Conservation (phyloP, 495 filamentous ascomycete species). For the Sporormia fimetaria region DNA sequence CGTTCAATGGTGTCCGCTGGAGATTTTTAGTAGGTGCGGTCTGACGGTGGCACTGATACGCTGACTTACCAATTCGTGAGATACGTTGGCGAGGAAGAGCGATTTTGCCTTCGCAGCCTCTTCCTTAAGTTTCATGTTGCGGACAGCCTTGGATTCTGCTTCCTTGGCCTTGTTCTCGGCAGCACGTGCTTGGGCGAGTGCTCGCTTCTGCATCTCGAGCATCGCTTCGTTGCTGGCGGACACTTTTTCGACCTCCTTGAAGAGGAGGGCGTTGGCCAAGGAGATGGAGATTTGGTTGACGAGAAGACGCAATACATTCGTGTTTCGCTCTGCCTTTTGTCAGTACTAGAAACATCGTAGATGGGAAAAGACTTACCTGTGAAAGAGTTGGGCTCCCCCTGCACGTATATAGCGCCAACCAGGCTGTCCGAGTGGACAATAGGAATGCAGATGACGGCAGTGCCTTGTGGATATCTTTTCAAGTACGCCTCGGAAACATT, state of each 20-base stretch:
- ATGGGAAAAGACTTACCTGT: too few relatives aligned
- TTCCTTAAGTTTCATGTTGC: constrained; percentile 79
- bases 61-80: constrained; percentile 67
- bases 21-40: too few relatives aligned
- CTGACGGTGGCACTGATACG: too few relatives aligned
- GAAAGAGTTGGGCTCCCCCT: constrained; percentile 45
- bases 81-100: constrained; percentile 88
- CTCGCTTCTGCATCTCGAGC: constrained; percentile 75
- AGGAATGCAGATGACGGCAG: constrained; percentile 73
- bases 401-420: constrained; percentile 74
- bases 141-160: constrained; percentile 71
- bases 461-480: constrained; percentile 54
- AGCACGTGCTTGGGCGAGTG: constrained; percentile 65
- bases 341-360: too few relatives aligned
- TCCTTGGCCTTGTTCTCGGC: constrained; percentile 74
- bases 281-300: constrained; percentile 86
- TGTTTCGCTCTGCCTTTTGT: constrained; percentile 80
- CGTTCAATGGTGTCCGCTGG: constrained; percentile 73
- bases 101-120: constrained; percentile 85
- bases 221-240: constrained; percentile 63
- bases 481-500: constrained; percentile 65
- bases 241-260: constrained; percentile 49
- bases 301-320: constrained; percentile 72
- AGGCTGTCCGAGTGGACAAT: constrained; percentile 70
- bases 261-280: constrained; percentile 72